Evolutionary conservation across 352 stramenopile species (phyloP).

Genomic region (Pythium myriotylum): DNA sequence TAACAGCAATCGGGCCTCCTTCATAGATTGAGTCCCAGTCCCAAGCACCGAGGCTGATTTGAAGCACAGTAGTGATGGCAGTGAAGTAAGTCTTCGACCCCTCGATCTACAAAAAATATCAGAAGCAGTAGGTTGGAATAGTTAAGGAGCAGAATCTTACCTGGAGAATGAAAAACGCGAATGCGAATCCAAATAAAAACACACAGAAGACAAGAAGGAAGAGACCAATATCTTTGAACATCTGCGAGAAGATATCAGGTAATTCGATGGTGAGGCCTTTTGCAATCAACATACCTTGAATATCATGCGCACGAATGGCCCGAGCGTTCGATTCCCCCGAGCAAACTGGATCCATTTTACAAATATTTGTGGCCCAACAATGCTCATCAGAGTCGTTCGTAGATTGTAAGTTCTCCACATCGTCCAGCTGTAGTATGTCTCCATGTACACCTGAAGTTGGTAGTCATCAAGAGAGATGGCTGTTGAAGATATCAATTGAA

Average conservation of each 20-base stretch:
- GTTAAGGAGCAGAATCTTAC: too few species aligned
- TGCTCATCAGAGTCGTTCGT: conserved; percentile 76
- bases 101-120: conserved; percentile 46
- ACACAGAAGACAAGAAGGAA: conserved; percentile 79
- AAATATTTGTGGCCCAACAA: conserved; percentile 77
- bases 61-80: conserved; percentile 59
- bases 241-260: too few species aligned
- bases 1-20: conserved; percentile 65
- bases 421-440: conserved; percentile 58
- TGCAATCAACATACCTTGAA: conserved; percentile 52
- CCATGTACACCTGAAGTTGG: conserved; percentile 53
- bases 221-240: conserved; percentile 79
- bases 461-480: conserved; percentile 39
- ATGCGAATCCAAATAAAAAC: conserved; percentile 74
- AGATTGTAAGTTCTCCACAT: conserved; percentile 72
- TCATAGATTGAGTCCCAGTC: conserved; percentile 76
- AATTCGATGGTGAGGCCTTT: too few species aligned
- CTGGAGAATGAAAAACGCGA: conserved; percentile 85
- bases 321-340: conserved; percentile 61
- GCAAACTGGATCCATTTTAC: conserved; percentile 85
- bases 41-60: conserved; percentile 77
- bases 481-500: conserved; percentile 3
- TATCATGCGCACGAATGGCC: conserved; percentile 85
- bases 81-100: conserved; percentile 66
- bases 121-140: too few species aligned